phyloP scores from a whole-genome alignment of 768 basidiomycete species.

The Lactarius quietus region DNA sequence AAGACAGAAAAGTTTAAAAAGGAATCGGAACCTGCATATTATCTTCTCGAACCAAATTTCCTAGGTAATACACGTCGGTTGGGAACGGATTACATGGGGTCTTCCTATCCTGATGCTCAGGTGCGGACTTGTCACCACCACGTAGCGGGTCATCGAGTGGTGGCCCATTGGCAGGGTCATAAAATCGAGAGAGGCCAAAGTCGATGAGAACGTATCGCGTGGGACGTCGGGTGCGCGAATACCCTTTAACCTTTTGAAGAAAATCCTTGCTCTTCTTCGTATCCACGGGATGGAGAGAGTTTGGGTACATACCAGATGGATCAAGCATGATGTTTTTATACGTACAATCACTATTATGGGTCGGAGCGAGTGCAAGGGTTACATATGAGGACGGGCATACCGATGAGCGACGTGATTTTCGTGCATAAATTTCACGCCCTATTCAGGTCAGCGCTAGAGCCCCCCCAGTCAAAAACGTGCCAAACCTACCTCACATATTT shows the following conservation, averaged over 20 bases:
- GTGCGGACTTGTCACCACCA: slow-evolving; percentile 42
- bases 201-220: slow-evolving; percentile 37
- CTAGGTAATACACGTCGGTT: slow-evolving; percentile 36
- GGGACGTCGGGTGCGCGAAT: slow-evolving; percentile 33
- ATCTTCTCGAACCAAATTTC: slow-evolving; percentile 31
- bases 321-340: slow-evolving; percentile 31
- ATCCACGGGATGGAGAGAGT: slow-evolving; percentile 31
- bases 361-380: neutral
- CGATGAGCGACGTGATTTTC: slow-evolving; percentile 27
- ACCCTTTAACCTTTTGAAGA: slow-evolving; percentile 26
- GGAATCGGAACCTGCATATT: slow-evolving; percentile 30
- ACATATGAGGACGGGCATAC: slow-evolving; percentile 29
- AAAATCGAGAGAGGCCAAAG: slow-evolving; percentile 35
- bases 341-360: neutral
- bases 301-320: slow-evolving; percentile 28
- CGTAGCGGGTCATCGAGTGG: slow-evolving; percentile 32
- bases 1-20: no score
- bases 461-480: neutral
- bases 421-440: slow-evolving; percentile 29
- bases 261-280: slow-evolving; percentile 26
- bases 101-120: slow-evolving; percentile 29
- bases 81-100: slow-evolving; percentile 32
- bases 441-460: neutral
- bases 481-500: slow-evolving; percentile 25
- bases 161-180: slow-evolving; percentile 27